Conservation (phyloP, 2,329 filamentous ascomycete species). For the Aspergillus glaucus region DNA sequence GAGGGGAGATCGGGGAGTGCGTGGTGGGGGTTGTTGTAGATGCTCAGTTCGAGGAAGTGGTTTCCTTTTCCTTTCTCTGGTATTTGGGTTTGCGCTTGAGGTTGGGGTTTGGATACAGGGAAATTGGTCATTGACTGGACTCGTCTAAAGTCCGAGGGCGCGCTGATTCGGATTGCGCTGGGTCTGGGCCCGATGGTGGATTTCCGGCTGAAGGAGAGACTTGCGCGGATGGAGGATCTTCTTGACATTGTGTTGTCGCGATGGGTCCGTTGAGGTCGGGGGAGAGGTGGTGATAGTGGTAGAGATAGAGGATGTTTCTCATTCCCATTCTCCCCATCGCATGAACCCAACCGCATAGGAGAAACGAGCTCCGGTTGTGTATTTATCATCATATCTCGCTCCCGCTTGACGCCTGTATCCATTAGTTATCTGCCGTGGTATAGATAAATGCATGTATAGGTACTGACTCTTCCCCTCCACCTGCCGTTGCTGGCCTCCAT, state of each 20-base stretch:
- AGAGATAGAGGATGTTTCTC: conserved; percentile 21
- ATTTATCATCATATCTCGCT: conserved; percentile 35
- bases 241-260: conserved; percentile 31
- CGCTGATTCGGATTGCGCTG: conserved; percentile 15
- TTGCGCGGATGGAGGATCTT: conserved; percentile 36
- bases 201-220: conserved; percentile 32
- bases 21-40: conserved; percentile 37
- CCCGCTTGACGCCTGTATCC: conserved; percentile 32
- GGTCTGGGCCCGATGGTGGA: conserved; percentile 30
- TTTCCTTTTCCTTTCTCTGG: conserved; percentile 16
- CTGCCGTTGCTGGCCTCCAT: conserved; percentile 18
- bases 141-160: conserved; percentile 37
- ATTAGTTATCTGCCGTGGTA: conserved; percentile 1
- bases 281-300: conserved; percentile 21
- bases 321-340: conserved; percentile 34
- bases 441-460: conserved; percentile 5
- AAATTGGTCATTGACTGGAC: conserved; percentile 24
- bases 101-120: conserved; percentile 9
- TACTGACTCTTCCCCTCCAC: conserved; percentile 17
- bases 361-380: conserved; percentile 42
- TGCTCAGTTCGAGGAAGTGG: conserved; percentile 42
- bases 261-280: conserved; percentile 17
- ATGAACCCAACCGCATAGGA: conserved; percentile 39
- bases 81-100: background rate
- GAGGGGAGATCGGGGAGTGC: conserved; percentile 40